A percentile compares a stretch with the other conserved stretches of the same genome.
These are phyloP conservation scores for Hygrophoropsis aurantiaca DNA, from an alignment of 768 basidiomycete genomes.

Conservation along the genomic window DNA sequence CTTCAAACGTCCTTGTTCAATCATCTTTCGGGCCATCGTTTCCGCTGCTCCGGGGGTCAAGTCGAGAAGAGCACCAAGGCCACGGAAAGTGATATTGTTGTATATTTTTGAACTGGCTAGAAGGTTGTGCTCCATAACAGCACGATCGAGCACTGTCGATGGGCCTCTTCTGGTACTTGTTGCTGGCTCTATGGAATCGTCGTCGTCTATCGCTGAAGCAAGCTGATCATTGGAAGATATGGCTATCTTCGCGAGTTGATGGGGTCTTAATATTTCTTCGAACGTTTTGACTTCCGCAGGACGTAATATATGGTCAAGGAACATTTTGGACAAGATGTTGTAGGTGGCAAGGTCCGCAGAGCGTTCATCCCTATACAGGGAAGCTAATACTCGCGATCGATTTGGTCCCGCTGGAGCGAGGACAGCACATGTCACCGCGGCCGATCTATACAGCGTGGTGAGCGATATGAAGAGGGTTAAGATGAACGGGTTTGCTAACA, in stretches of 20 bases:
- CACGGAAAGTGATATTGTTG: slow-evolving; percentile 94
- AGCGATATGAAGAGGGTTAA: slow-evolving; percentile 9
- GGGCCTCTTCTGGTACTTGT: slow-evolving; percentile 85
- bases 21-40: slow-evolving; percentile 98
- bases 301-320: slow-evolving; percentile 94
- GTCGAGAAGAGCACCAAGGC: slow-evolving; percentile 88
- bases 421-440: slow-evolving; percentile 95
- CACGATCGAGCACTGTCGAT: slow-evolving; percentile 92
- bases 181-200: slow-evolving; percentile 51
- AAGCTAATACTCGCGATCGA: slow-evolving; percentile 88
- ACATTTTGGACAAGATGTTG: slow-evolving; percentile 96
- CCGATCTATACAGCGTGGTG: slow-evolving; percentile 48
- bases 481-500: slow-evolving; percentile 52
- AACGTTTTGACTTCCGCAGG: slow-evolving; percentile 88
- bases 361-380: slow-evolving; percentile 93
- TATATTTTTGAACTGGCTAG: slow-evolving; percentile 96
- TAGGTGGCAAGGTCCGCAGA: slow-evolving; percentile 75
- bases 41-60: slow-evolving; percentile 92
- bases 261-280: slow-evolving; percentile 80
- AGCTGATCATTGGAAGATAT: slow-evolving; percentile 82
- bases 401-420: slow-evolving; percentile 97
- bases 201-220: slow-evolving; percentile 63
- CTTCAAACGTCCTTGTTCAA: slow-evolving; percentile 91
- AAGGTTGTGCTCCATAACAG: slow-evolving; percentile 98
- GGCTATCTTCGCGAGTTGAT: slow-evolving; percentile 91